Evolutionary conservation across 2,329 filamentous ascomycete species (phyloP), one percentile per base, ranked within the genome.

Genomic region (Chaetomium sp.): DNA sequence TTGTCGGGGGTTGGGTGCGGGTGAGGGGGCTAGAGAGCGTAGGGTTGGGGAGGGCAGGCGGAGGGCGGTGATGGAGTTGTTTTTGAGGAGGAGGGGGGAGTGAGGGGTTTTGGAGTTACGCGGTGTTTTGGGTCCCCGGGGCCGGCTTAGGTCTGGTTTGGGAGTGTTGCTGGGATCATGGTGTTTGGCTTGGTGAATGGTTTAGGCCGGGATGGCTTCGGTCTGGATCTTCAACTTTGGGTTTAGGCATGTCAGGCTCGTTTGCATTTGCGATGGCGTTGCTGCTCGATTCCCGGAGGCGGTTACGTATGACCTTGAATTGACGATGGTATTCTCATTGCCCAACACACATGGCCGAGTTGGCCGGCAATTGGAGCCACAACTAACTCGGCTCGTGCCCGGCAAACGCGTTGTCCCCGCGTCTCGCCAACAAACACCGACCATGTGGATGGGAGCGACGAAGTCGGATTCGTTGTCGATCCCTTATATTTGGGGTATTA

Each of bases 11-110:
- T 4, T 19, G 59, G 2, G 33, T 63, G 50, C 61, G 55, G 71
- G 60, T 45, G 71, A 70, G 45, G 79, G 76, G 64, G 78, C 79
- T 2, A 82, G 85, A 75, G 89, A 90, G 65, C 85, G 78, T 69
- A 87, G 82, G 65, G 77, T 79, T 0, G 76, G 82, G 16, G 87
- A 88, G 68, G 90, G 90, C 64, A 85, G 85, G 74, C 90, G 87
- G 79, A 81, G 82, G 63, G 82, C 82, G 10, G 77, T 93, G 13
- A 74, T 96, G 33, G 90, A 93, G 73, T 78, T 92, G 31, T 96
- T 96, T 69, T 73, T 92, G 65, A 49, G 69, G 45, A 25, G 66
- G 33, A 62, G 65, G 25, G 65, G 64, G 23, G 61, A 53, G 47
- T 57, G 21, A 49, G 4, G 33, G 31, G 16, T 19, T 55, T 55